A percentile compares a stretch with the other conserved stretches of the same genome.
phyloP scores from a whole-genome alignment of 805 yeast genomes.

The Candida jianshihensis region DNA sequence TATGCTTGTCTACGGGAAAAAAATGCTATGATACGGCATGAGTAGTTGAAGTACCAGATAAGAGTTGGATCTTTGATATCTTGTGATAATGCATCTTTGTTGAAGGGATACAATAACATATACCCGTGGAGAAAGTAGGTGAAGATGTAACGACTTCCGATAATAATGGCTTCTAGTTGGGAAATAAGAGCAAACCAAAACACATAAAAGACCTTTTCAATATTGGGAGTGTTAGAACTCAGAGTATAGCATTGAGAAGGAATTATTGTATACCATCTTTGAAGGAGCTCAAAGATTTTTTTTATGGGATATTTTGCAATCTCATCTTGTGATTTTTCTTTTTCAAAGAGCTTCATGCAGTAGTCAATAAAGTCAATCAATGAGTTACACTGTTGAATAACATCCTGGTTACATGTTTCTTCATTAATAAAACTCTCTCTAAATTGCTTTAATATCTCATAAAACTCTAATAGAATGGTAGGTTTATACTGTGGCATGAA shows the following conservation, averaged over 20 bases:
- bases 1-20: constrained; percentile 1
- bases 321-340: background rate
- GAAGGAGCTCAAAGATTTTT: background rate
- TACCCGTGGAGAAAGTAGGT: constrained; percentile 1
- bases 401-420: background rate
- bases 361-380: background rate
- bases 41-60: background rate
- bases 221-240: background rate
- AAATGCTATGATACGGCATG: constrained; percentile 1
- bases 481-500: constrained; percentile 1
- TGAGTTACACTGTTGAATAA: background rate
- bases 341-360: background rate
- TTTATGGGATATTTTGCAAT: background rate
- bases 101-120: background rate
- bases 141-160: constrained; percentile 2
- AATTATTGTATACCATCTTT: constrained; percentile 1
- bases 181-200: constrained; percentile 1
- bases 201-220: constrained; percentile 1
- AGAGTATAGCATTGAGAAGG: constrained; percentile 1
- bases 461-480: background rate
- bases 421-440: background rate
- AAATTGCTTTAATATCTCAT: background rate
- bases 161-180: background rate
- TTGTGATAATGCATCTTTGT: background rate
- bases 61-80: background rate